Percentiles rank a stretch among this genome's conserved stretches.
These are phyloP conservation scores for Climacium dendroides DNA, from an alignment of 225 moss, liverwort and hornwort species.

Conservation along the genomic window DNA sequence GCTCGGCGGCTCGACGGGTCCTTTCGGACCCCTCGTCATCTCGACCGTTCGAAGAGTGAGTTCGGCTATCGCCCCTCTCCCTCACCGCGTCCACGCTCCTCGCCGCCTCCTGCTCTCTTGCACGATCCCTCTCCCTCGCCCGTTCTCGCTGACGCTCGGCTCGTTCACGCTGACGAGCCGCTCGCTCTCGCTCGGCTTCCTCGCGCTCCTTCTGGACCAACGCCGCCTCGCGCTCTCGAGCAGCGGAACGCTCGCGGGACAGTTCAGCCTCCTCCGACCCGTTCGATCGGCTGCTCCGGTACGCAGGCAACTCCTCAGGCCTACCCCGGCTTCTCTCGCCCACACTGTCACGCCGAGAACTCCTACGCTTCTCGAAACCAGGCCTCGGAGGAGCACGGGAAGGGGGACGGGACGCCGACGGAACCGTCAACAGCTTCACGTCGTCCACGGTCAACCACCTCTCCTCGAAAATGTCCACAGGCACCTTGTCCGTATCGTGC, in stretches of 20 bases:
- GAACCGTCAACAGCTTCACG: constrained; percentile 55
- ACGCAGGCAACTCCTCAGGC: constrained; percentile 7
- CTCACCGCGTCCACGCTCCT: neutral
- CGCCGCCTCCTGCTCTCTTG: constrained; percentile 50
- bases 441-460: constrained; percentile 80
- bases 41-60: constrained; percentile 5
- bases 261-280: constrained; percentile 40
- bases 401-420: constrained; percentile 57
- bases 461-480: constrained; percentile 34
- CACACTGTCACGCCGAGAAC: constrained; percentile 6
- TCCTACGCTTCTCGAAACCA: constrained; percentile 14
- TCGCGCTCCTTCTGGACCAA: constrained; percentile 45
- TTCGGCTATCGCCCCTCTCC: constrained; percentile 9
- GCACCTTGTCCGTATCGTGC: constrained; percentile 21
- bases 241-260: constrained; percentile 28
- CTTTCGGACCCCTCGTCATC: constrained; percentile 65
- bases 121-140: constrained; percentile 20
- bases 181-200: constrained; percentile 31
- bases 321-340: constrained; percentile 13
- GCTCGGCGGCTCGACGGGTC: constrained; percentile 48
- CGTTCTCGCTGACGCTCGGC: constrained; percentile 25
- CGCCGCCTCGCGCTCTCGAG: constrained; percentile 27
- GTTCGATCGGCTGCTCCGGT: constrained; percentile 8
- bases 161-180: constrained; percentile 16
- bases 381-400: constrained; percentile 71